Base-by-base conservation (phyloP, 495 filamentous ascomycete genomes). In the Aspergillus sclerotioniger region DNA sequence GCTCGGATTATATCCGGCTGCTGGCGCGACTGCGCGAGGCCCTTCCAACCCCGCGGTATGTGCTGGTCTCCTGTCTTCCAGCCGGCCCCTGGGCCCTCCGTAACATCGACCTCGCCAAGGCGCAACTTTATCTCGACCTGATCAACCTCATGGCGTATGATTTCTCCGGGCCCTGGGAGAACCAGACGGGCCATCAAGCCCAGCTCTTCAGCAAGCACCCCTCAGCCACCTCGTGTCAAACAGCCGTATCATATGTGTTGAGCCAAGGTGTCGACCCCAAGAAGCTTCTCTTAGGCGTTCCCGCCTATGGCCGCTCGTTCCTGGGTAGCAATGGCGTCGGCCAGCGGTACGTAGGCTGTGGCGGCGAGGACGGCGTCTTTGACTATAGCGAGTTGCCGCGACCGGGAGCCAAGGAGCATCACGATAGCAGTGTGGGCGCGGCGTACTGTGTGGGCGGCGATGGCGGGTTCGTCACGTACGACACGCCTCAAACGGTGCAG, bases 81-180 rank as follows among this genome's bases (percentile, higher is more conserved):
- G 90, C 88, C 13, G 84, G 85, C 6, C 82, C 86, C 70, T 85
- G 86, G 82, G 82, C 86, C 0, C 72, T 96, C 33, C 81, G 84
- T 56, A 80, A 92, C 65, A 94, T 96, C 63, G 83, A 92, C 66
- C 78, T 96, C 15, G 72, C 73, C 43, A 74, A 79, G 31, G 84
- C 87, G 1, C 77, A 85, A 19, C 69, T 81, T 44, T 85, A 89
- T 52, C 78, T 96, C 41, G 90, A 96, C 71, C 81, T 86, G 54
- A 76, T 96, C 65, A 95, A 95, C 65, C 71, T 96, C 20, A 92
- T 88, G 82, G 82, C 89, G 6, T 96, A 95, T 67, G 91, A 96
- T 69, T 96, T 95, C 70, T 82, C 82, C n/a, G 91, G 91, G 1
- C 81, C 88, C 0, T 94, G 91, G 91, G 79, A 82, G 3, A 67